Base-by-base conservation (phyloP, 2,329 filamentous ascomycete genomes). In the Aspergillus sergii region DNA sequence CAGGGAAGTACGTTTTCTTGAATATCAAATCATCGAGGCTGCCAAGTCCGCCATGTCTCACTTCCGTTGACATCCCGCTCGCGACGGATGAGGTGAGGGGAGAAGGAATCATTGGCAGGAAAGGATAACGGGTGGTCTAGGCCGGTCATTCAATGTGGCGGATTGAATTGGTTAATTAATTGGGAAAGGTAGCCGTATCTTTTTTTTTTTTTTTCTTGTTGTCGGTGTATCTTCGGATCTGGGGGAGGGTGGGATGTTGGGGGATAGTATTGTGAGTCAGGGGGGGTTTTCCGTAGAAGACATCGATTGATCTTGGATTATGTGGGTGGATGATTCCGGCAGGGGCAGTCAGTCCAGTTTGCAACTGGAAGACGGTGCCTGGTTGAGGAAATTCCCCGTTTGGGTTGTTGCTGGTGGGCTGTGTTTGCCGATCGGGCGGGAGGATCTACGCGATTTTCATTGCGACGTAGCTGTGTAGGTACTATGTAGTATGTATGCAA, bases 41-140 rank as follows among this genome's bases (percentile, higher is more conserved):
- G 56, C 56, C 51, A 55, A 55, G 51, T 55, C 32, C 51, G 32
- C 51, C 51, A 55, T 55, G 51, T 55, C 51, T 55, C 51, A 55
- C 51, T 36, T 26, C 8, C 21, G 8, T 16, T 26, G 21, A 6
- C n/a, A 26, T 26, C 32, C 32, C 12, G 48, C 48, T 41, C 21
- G n/a, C 11, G 4, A 21, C 5, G 11, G 14, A 39, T 34, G 14
- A n/a, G 51, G 19, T 34, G 21, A 23, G 21, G 50, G 30, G 30
- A 23, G 30, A 4, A 9, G 50, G 7, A 12, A 54, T 41, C 6
- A 9, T n/a, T 41, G 39, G 16, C 3, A 54, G 28, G n/a, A 34
- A 34, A 30, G 3, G 28, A 14, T 23, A 28, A 4, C 5, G 12
- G 8, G 16, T 5, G 48, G 32, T 51, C 28, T 51, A 51, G 48